Percentiles rank a stretch among this genome's conserved stretches.
phyloP scores from a whole-genome alignment of 495 filamentous ascomycete genomes.

The Oidiodendron maius region DNA sequence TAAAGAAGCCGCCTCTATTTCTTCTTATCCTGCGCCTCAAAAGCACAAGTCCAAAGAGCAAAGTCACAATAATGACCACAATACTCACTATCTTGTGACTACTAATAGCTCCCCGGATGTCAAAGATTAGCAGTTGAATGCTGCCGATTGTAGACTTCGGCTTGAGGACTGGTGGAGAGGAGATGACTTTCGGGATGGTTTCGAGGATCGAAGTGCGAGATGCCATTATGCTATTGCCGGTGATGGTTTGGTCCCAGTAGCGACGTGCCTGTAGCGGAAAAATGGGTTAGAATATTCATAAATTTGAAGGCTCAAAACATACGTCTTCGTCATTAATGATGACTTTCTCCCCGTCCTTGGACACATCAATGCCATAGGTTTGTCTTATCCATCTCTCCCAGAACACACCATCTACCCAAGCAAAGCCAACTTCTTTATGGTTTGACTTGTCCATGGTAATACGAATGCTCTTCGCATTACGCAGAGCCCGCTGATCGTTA shows the following conservation, averaged over 20 bases:
- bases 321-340: conserved; percentile 98
- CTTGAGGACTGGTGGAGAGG: conserved; percentile 72
- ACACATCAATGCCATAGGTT: conserved; percentile 85
- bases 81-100: conserved; percentile 70
- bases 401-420: conserved; percentile 97
- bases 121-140: conserved; percentile 74
- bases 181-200: conserved; percentile 71
- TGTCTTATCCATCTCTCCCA: conserved; percentile 96
- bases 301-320: conserved; percentile 46
- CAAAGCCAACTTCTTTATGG: conserved; percentile 86
- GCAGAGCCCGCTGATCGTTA: conserved; percentile 78
- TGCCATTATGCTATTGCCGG: conserved; percentile 79
- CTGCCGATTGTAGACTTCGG: conserved; percentile 79
- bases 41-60: conserved; percentile 43
- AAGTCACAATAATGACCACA: conserved; percentile 51
- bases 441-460: conserved; percentile 84
- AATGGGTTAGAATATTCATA: conserved; percentile 24
- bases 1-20: conserved; percentile 62
- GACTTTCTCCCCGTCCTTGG: conserved; percentile 76
- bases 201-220: conserved; percentile 93
- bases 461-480: conserved; percentile 83
- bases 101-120: conserved; percentile 56
- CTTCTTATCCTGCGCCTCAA: conserved; percentile 52
- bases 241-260: conserved; percentile 92
- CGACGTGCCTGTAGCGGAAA: conserved; percentile 72